Evolutionary conservation across 225 moss, liverwort and hornwort species (phyloP).

Genomic region (Ulota crispa): DNA sequence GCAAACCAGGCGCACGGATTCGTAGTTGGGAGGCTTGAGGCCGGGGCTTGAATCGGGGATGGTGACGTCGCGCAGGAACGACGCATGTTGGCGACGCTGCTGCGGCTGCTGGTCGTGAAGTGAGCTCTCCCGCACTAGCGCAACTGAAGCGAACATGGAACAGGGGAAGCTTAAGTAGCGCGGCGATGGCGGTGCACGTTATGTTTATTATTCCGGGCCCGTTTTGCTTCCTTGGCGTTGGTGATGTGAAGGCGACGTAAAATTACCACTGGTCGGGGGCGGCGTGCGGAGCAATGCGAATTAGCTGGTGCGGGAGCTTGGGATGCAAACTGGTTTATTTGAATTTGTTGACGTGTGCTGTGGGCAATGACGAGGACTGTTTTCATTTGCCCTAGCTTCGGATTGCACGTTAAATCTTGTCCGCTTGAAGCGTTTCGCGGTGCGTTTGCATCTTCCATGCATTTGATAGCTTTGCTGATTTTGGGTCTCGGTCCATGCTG

Average conservation of each 20-base stretch:
- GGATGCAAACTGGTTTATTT: background rate
- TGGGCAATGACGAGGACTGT: background rate
- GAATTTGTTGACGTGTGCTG: background rate
- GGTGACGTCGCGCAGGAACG: slow-evolving; percentile 10
- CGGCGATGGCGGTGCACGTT: slow-evolving; percentile 14
- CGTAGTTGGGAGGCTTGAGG: background rate
- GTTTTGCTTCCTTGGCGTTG: background rate
- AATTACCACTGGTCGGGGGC: background rate
- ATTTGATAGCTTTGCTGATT: slow-evolving; percentile 21
- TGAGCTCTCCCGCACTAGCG: background rate
- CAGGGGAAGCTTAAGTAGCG: background rate
- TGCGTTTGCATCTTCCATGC: slow-evolving; percentile 26
- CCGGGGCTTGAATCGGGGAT: background rate
- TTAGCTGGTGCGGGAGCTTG: background rate
- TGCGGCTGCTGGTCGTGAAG: background rate
- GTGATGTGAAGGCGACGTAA: background rate
- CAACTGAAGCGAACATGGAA: background rate
- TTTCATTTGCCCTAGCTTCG: slow-evolving; percentile 23
- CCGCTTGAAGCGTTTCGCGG: background rate
- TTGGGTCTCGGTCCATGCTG: slow-evolving; percentile 9
- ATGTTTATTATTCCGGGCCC: background rate
- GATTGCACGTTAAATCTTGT: slow-evolving; percentile 27
- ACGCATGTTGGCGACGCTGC: background rate
- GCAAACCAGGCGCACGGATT: slow-evolving; percentile 17
- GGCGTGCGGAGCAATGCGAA: background rate